Conservation (phyloP, 805 yeast species). For the Wickerhamiella parazyma region DNA sequence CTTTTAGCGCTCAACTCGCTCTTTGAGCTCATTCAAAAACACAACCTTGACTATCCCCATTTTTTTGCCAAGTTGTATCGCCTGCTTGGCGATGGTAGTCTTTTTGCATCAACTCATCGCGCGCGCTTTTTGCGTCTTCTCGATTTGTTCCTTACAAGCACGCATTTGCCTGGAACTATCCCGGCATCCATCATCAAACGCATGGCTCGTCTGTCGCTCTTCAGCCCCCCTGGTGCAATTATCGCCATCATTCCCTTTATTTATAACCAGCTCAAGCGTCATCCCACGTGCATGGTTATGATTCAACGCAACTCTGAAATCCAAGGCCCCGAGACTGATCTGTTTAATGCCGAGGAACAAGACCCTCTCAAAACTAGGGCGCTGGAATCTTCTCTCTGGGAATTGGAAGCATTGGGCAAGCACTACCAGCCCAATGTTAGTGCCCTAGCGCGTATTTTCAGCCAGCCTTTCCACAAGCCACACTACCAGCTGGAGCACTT, state of each 20-base stretch:
- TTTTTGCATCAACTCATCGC: constrained; percentile 66
- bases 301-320: constrained; percentile 38
- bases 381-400: constrained; percentile 83
- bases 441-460: constrained; percentile 72
- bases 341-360: constrained; percentile 45
- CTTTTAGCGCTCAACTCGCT: constrained; percentile 77
- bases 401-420: constrained; percentile 56
- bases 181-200: constrained; percentile 83
- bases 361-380: constrained; percentile 77
- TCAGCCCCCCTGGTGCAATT: constrained; percentile 78
- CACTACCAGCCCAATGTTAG: constrained; percentile 96
- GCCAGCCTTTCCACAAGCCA: constrained; percentile 76
- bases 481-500: constrained; percentile 87
- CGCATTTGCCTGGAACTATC: constrained; percentile 70
- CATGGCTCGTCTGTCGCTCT: constrained; percentile 57
- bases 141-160: constrained; percentile 72
- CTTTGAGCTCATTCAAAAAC: constrained; percentile 67
- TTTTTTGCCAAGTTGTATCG: constrained; percentile 74
- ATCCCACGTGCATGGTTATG: constrained; percentile 87
- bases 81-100: constrained; percentile 50
- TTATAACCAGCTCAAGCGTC: constrained; percentile 77
- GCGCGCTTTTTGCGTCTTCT: constrained; percentile 79
- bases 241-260: constrained; percentile 82
- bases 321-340: constrained; percentile 38
- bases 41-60: constrained; percentile 83